Evolutionary conservation across 129 eudicot genomes (phyloP), one percentile per base, ranked within the genome.

Genomic region (Flaveria robusta): DNA sequence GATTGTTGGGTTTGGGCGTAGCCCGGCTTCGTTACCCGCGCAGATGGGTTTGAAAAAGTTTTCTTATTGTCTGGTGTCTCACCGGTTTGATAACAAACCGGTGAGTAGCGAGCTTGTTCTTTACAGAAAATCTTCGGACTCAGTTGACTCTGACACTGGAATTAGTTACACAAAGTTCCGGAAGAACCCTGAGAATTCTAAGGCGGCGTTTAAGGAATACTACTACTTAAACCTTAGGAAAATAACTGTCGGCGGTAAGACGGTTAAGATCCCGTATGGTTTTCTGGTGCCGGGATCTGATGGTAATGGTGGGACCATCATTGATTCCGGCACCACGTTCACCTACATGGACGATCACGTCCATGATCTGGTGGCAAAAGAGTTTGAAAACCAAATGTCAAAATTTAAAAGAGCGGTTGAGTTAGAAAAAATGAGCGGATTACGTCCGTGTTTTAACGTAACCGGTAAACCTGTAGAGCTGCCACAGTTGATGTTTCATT

Each of bases 1-100:
- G 31, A 87, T 91, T 2, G 96, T 89, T 24, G 97, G 97, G 46
- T 91, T 91, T 52, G 96, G 97, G 20, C 92, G 92, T 11, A 96
- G 92, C 7, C 77, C 84, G 12, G 77, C 86, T 10, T 91, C 97
- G 2, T 58, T 91, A n/a, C 92, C 97, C 16, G 81, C 68, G 6
- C 97, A 91, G 41, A 73, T 91, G 83, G 84, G 88, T 11, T 68
- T 91, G 1, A 83, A 67, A 34, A 85, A 69, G 34, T 91, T 89
- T 77, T 87, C 96, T 0, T 91, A 91, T 24, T 91, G 97, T 78
- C 78, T 91, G 0, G 82, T 85, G 1, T 87, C 96, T 51, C 92
- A 91, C 79, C 74, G 58, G 11, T 91, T 85, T 31, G 92, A 91
- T 15, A 88, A 88, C 13, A 16, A 18, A 10, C 86, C 86, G 46